These are phyloP conservation scores for Mycena belliarum DNA, from an alignment of 768 basidiomycete species.

Conservation along the genomic window DNA sequence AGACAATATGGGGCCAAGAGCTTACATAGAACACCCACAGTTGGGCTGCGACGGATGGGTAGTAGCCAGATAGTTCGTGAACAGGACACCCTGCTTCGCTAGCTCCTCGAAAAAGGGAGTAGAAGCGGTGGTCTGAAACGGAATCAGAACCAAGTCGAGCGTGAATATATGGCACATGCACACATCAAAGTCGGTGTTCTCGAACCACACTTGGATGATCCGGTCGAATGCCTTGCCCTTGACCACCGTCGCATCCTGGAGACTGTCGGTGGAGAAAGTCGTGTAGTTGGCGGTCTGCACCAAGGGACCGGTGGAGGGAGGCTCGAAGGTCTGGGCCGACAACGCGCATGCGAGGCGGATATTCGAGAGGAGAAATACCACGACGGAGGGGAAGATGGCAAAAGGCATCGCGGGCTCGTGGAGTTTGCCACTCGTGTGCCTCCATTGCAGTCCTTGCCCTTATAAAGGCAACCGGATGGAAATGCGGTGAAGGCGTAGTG, in stretches of 20 bases:
- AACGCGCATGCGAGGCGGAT: background rate
- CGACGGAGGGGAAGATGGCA: background rate
- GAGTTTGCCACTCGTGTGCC: no score
- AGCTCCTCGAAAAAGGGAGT: slow-evolving; percentile 2
- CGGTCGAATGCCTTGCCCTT: slow-evolving; percentile 47
- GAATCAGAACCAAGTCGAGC: no score
- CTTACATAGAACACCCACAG: slow-evolving; percentile 23
- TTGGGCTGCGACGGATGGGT: slow-evolving; percentile 55
- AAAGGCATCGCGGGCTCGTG: no score
- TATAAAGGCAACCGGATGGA: no score
- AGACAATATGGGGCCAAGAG: background rate
- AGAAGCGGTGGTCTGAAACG: background rate
- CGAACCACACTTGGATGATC: slow-evolving; percentile 51
- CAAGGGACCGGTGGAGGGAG: slow-evolving; percentile 5
- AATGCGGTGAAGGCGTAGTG: no score
- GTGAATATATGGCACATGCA: slow-evolving; percentile 20
- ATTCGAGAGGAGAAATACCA: background rate
- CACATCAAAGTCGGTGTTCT: slow-evolving; percentile 48
- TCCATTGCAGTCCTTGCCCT: no score
- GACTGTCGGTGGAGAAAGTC: slow-evolving; percentile 43
- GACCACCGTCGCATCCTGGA: slow-evolving; percentile 38
- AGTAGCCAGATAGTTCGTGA: slow-evolving; percentile 36
- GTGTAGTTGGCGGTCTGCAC: slow-evolving; percentile 38
- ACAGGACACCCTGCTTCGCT: slow-evolving; percentile 11
- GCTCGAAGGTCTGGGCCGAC: background rate